These are phyloP conservation scores for Termitomyces sp. DNA, from an alignment of 768 basidiomycete species.

Conservation along the genomic window DNA sequence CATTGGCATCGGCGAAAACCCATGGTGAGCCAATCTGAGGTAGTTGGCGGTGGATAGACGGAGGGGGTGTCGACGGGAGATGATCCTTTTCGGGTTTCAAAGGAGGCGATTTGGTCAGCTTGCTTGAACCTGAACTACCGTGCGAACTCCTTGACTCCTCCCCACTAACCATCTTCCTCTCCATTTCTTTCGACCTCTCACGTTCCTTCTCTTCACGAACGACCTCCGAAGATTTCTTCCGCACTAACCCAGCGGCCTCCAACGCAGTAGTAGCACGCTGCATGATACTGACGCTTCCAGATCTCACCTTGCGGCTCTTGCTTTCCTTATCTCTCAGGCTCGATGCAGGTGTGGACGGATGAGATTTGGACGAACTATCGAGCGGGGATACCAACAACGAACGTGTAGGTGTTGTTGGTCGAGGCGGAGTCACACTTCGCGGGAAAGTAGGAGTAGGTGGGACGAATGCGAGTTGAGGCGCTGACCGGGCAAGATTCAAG, in stretches of 20 bases:
- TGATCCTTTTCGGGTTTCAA: constrained; percentile 47
- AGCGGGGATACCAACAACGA: constrained; percentile 61
- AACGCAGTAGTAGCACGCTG: constrained; percentile 91
- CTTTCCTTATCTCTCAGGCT: constrained; percentile 57
- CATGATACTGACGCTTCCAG: constrained; percentile 94
- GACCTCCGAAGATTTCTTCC: constrained; percentile 78
- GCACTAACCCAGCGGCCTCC: constrained; percentile 79
- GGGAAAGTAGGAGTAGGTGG: constrained; percentile 72
- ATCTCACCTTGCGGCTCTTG: constrained; percentile 66
- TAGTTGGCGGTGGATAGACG: constrained; percentile 37
- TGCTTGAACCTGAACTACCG: constrained; percentile 56
- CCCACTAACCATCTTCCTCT: constrained; percentile 39
- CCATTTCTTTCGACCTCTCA: constrained; percentile 42
- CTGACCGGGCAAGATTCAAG: constrained; percentile 31
- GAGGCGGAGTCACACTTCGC: constrained; percentile 53
- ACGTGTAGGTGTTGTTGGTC: constrained; percentile 39
- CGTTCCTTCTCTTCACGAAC: constrained; percentile 57
- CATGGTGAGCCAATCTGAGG: constrained; percentile 65
- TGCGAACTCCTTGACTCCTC: constrained; percentile 66
- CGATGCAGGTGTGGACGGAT: constrained; percentile 68
- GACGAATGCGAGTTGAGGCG: constrained; percentile 69
- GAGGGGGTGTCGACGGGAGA: constrained; percentile 51
- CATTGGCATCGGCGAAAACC: constrained; percentile 54
- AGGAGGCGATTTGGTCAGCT: constrained; percentile 69
- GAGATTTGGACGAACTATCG: constrained; percentile 53